phyloP scores from a whole-genome alignment of 2,329 filamentous ascomycete genomes.

The Stylonectria norvegica region DNA sequence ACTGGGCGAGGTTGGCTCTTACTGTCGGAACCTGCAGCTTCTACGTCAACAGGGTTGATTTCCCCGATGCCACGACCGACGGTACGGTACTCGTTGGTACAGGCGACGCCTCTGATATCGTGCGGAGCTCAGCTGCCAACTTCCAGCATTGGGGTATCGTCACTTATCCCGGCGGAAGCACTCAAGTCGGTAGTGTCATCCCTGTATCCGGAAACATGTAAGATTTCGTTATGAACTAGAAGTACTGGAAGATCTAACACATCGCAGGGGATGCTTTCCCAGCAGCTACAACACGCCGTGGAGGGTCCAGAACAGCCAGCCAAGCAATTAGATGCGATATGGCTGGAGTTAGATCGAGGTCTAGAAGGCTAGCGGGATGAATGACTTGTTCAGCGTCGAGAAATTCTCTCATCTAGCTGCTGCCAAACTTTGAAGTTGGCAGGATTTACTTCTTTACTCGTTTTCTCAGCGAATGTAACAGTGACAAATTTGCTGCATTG shows the following conservation, averaged over 20 bases:
- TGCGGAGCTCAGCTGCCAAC: background rate
- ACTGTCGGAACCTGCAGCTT: slow-evolving; percentile 2
- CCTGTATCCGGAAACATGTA: slow-evolving; percentile 3
- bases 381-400: no score
- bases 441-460: no score
- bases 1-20: slow-evolving; percentile 1
- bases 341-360: no score
- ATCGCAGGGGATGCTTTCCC: slow-evolving; percentile 1
- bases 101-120: slow-evolving; percentile 1
- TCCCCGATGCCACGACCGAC: slow-evolving; percentile 3
- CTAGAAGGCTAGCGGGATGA: no score
- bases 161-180: slow-evolving; percentile 1
- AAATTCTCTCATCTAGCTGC: no score
- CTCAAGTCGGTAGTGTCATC: background rate
- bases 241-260: background rate
- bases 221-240: background rate
- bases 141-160: slow-evolving; percentile 6
- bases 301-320: slow-evolving; percentile 5
- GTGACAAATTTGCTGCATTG: no score
- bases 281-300: slow-evolving; percentile 2
- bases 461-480: no score
- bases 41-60: slow-evolving; percentile 2
- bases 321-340: no score
- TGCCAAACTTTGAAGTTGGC: no score
- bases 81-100: slow-evolving; percentile 3